A percentile compares a stretch with the other conserved stretches of the same genome.
These are phyloP conservation scores for Termitomyces titanicus DNA, from an alignment of 768 basidiomycete species.

Conservation along the genomic window DNA sequence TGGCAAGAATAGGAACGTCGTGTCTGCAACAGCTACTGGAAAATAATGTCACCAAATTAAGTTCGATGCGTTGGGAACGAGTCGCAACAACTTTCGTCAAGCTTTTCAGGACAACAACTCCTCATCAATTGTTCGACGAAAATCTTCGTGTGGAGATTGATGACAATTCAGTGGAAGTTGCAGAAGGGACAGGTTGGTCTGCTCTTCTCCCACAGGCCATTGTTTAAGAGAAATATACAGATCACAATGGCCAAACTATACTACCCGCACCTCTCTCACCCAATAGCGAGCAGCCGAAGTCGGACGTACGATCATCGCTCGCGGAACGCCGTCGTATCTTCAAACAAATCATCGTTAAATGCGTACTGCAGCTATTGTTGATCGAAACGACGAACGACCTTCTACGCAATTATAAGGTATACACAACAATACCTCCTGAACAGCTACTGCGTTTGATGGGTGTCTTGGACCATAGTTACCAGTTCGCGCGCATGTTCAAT, in stretches of 20 bases:
- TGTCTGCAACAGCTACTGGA: conserved; percentile 96
- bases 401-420: conserved; percentile 88
- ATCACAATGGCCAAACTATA: conserved; percentile 62
- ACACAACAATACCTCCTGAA: conserved; percentile 89
- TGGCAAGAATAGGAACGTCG: conserved; percentile 96
- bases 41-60: conserved; percentile 86
- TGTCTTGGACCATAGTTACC: conserved; percentile 94
- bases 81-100: conserved; percentile 91
- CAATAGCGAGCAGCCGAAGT: conserved; percentile 48
- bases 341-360: conserved; percentile 99
- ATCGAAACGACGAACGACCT: conserved; percentile 98
- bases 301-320: conserved; percentile 50
- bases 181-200: conserved; percentile 40
- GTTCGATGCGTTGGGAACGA: conserved; percentile 82
- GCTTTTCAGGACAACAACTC: conserved; percentile 96
- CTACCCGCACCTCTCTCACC: conserved; percentile 89
- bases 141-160: conserved; percentile 83
- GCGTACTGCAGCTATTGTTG: conserved; percentile 91
- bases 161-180: conserved; percentile 46
- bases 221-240: conserved; percentile 28
- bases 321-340: conserved; percentile 81
- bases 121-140: conserved; percentile 95
- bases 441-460: conserved; percentile 93
- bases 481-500: conserved; percentile 96
- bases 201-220: not conserved